A percentile compares a stretch with the other conserved stretches of the same genome.
Evolutionary conservation across 2,329 filamentous ascomycete genomes (phyloP).

Genomic region (Amesomyces nigricolor): DNA sequence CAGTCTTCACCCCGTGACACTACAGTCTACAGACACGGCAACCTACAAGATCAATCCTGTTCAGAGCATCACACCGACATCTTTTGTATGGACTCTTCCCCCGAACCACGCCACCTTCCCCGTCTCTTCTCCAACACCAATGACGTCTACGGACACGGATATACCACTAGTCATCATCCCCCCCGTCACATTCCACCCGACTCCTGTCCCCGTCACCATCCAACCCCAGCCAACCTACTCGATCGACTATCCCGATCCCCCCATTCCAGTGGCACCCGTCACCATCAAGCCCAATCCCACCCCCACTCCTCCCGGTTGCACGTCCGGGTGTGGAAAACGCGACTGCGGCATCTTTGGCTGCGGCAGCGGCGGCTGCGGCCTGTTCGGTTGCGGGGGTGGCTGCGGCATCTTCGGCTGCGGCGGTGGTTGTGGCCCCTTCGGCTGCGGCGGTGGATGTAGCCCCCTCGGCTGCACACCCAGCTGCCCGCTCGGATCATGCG

Average conservation of each 20-base stretch:
- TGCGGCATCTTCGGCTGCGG: conserved; percentile 9
- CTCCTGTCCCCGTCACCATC: conserved; percentile 1
- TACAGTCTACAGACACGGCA: background rate
- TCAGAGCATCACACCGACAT: conserved; percentile 8
- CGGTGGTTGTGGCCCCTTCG: background rate
- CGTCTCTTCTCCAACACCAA: background rate
- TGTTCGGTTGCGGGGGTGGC: conserved; percentile 5
- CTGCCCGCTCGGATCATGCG: too few relatives aligned
- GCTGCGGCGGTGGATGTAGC: conserved; percentile 2
- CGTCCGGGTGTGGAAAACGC: conserved; percentile 5
- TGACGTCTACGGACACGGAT: background rate
- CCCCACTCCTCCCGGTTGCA: background rate
- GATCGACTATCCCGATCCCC: too few relatives aligned
- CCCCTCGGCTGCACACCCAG: background rate
- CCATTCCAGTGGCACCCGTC: too few relatives aligned
- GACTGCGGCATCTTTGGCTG: conserved; percentile 6
- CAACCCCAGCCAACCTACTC: conserved; percentile 7
- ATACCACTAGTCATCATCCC: background rate
- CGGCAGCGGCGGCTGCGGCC: background rate
- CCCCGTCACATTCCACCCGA: conserved; percentile 5
- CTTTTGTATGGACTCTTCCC: background rate
- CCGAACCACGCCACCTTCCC: background rate
- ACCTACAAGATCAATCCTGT: background rate
- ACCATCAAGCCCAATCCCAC: conserved; percentile 1
- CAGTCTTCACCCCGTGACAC: conserved; percentile 1